These are phyloP conservation scores for Brettanomyces anomalus DNA, from an alignment of 805 yeast genomes.

Conservation along the genomic window DNA sequence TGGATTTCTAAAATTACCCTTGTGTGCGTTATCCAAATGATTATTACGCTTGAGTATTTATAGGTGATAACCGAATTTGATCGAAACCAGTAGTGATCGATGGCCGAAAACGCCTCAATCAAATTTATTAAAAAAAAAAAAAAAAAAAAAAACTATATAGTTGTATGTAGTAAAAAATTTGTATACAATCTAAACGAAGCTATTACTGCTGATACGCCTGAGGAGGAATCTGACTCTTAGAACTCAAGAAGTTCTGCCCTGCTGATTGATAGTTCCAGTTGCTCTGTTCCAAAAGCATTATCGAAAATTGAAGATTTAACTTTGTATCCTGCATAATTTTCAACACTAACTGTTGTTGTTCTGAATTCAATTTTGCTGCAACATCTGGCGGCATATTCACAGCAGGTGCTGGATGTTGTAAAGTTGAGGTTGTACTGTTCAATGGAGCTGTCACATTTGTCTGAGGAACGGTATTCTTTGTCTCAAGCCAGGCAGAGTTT, in stretches of 20 bases:
- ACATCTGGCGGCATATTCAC: conserved; percentile 39
- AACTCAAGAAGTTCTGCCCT: conserved; percentile 57
- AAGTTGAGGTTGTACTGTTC: background rate
- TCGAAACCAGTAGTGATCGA: too few relatives aligned
- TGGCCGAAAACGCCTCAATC: too few relatives aligned
- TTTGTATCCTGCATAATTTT: conserved; percentile 65
- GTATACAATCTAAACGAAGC: too few relatives aligned
- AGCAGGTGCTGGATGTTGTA: background rate
- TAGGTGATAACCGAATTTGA: too few relatives aligned
- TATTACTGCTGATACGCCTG: conserved; percentile 34
- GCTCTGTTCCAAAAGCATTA: conserved; percentile 82
- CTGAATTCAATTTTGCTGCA: conserved; percentile 37
- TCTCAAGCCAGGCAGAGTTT: conserved; percentile 42
- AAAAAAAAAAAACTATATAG: background rate
- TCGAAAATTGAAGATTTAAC: conserved; percentile 68
- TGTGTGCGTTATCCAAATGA: too few relatives aligned
- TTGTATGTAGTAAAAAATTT: background rate
- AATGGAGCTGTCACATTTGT: conserved; percentile 8
- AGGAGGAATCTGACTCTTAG: conserved; percentile 44
- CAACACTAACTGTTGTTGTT: conserved; percentile 56
- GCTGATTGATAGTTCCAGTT: conserved; percentile 73
- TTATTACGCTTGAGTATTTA: too few relatives aligned
- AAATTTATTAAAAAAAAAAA: too few relatives aligned
- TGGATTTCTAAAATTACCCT: too few relatives aligned
- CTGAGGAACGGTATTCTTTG: background rate